These are phyloP conservation scores for Arxiozyma bovina DNA, from an alignment of 1,139 yeast species.

Conservation along the genomic window DNA sequence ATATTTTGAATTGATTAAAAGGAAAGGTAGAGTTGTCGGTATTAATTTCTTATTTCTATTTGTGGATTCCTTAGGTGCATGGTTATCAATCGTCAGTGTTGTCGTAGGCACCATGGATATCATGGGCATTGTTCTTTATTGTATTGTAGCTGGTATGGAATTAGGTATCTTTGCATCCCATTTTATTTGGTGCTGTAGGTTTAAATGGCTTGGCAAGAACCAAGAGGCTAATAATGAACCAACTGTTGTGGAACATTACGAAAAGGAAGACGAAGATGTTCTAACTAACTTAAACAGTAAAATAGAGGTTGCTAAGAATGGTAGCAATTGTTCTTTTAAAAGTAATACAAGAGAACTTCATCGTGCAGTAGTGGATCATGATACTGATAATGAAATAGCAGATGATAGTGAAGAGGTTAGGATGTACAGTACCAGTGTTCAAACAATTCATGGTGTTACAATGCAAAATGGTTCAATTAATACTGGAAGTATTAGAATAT, in stretches of 20 bases:
- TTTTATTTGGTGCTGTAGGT: conserved; percentile 57
- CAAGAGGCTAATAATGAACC: conserved; percentile 4
- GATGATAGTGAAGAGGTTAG: background rate
- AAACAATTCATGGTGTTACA: conserved; percentile 12
- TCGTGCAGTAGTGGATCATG: background rate
- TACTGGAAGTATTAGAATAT: conserved; percentile 3
- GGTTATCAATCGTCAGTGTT: conserved; percentile 61
- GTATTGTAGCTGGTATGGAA: conserved; percentile 64
- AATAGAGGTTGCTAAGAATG: background rate
- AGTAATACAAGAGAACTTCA: background rate
- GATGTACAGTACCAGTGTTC: conserved; percentile 1
- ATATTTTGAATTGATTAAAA: conserved; percentile 69
- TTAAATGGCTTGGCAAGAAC: conserved; percentile 32
- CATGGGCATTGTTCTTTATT: conserved; percentile 69
- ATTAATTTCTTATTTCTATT: conserved; percentile 71
- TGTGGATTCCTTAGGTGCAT: conserved; percentile 77
- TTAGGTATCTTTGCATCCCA: conserved; percentile 69
- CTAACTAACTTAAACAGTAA: background rate
- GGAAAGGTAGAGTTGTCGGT: conserved; percentile 79
- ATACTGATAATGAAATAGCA: background rate
- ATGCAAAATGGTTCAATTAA: conserved; percentile 3
- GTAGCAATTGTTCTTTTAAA: background rate
- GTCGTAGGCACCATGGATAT: conserved; percentile 57
- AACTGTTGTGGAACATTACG: background rate
- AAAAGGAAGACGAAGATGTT: background rate